These are phyloP conservation scores for Jatropha podagrica DNA, from an alignment of 441 rosid species.

Conservation along the genomic window DNA sequence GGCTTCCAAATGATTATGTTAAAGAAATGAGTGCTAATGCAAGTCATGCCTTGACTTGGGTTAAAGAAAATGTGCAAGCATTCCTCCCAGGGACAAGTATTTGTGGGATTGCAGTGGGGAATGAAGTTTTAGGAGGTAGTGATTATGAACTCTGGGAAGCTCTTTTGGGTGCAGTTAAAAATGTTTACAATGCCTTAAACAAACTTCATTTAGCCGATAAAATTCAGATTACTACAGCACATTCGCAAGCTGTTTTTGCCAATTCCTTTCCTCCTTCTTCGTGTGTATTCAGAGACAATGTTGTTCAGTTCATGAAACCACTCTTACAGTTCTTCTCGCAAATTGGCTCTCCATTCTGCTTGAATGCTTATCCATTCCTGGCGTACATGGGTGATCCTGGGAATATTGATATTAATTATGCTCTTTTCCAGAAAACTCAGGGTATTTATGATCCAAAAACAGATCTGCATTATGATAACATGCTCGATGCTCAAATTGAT, in stretches of 20 bases:
- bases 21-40: constrained; percentile 68
- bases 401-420: constrained; percentile 84
- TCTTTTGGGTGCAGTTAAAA: constrained; percentile 74
- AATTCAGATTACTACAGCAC: constrained; percentile 82
- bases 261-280: constrained; percentile 80
- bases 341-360: constrained; percentile 79
- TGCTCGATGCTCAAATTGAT: constrained; percentile 98
- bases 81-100: constrained; percentile 77
- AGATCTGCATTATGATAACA: constrained; percentile 76
- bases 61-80: constrained; percentile 73
- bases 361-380: constrained; percentile 90
- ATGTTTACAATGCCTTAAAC: constrained; percentile 58
- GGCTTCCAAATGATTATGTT: constrained; percentile 66
- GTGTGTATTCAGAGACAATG: constrained; percentile 54
- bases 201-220: constrained; percentile 52
- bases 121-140: constrained; percentile 73
- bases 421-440: constrained; percentile 72
- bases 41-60: constrained; percentile 80
- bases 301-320: constrained; percentile 73
- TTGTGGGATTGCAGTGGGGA: constrained; percentile 87
- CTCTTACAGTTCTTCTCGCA: constrained; percentile 58
- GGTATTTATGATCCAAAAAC: constrained; percentile 71
- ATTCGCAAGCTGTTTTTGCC: constrained; percentile 82
- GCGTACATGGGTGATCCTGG: constrained; percentile 68
- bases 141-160: constrained; percentile 56